Evolutionary conservation across 768 basidiomycete genomes (phyloP), one percentile per base, ranked within the genome.

Genomic region (Omphalotus guepiniiformis): DNA sequence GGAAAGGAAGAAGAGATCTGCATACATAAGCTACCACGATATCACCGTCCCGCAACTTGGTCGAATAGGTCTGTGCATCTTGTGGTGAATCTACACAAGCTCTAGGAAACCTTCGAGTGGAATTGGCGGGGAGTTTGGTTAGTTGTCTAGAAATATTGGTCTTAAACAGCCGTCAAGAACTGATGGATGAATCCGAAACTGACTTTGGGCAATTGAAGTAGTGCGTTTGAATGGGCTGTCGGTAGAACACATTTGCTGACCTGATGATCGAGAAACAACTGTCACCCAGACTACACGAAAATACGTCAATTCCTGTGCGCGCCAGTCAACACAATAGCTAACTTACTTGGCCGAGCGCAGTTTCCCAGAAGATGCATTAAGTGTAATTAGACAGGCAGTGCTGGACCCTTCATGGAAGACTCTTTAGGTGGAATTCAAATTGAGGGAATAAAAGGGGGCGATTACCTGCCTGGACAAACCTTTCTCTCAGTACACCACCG

Each of bases 271-370:
- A 71, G 60, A 79, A 88, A 6, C 86, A 86, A 48, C 86, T 88
- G 61, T 89, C 86, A n/a, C 86, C 86, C 54, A 89, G 68, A 60
- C 86, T 89, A 48, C 48, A 52, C 47, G 48, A 36, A 50, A 39
- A 44, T 39, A 42, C 18, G 41, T 39, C 8, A 38, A 22, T 25
- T 48, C 13, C 46, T 11, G 37, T 29, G 44, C 38, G 40, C 15
- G 42, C 32, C 37, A 36, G 30, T 39, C 25, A 37, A 45, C 13
- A 35, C 18, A 39, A 15, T 30, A 13, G 13, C 42, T 23, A 21
- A 68, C 79, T 55, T 59, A 89, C 88, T 88, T 91, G 48, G 87
- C 85, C 19, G 87, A 79, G 41, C 85, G 84, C 48, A 92, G 69
- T 36, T 84, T 52, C 13, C 88, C 88, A 2, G 83, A 85, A 15